A percentile compares a stretch with the other conserved stretches of the same genome.
Conservation (phyloP, 257 asterid species). For the Striga asiatica region DNA sequence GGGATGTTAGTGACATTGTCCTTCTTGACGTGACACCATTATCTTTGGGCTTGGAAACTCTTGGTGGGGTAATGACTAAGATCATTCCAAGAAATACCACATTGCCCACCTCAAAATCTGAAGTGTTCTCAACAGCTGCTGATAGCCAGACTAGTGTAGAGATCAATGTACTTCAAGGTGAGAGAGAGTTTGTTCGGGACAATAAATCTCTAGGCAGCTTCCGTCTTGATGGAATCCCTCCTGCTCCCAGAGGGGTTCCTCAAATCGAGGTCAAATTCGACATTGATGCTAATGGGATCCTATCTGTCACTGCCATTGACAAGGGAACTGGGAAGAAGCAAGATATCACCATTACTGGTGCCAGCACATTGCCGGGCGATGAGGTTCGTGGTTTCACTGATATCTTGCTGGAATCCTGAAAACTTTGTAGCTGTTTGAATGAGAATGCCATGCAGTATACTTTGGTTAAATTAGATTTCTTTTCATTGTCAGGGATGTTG, state of each 20-base stretch:
- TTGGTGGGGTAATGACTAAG: slow-evolving; percentile 89
- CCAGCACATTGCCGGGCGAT: slow-evolving; percentile 76
- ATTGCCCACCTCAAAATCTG: slow-evolving; percentile 77
- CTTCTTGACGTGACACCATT: slow-evolving; percentile 76
- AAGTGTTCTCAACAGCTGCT: slow-evolving; percentile 87
- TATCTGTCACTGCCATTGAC: slow-evolving; percentile 68
- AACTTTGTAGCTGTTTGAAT: too few relatives aligned
- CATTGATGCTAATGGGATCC: slow-evolving; percentile 82
- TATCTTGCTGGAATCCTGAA: background rate
- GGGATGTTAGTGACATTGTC: slow-evolving; percentile 82
- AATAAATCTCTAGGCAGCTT: slow-evolving; percentile 83
- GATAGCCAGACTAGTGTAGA: slow-evolving; percentile 91
- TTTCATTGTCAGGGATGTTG: too few relatives aligned
- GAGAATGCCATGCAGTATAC: too few relatives aligned
- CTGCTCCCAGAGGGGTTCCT: slow-evolving; percentile 89
- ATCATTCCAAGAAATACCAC: slow-evolving; percentile 77
- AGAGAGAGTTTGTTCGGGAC: slow-evolving; percentile 81
- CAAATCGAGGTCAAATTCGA: slow-evolving; percentile 85
- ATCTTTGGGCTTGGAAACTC: slow-evolving; percentile 80
- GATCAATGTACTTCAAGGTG: slow-evolving; percentile 83
- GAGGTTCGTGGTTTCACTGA: slow-evolving; percentile 35
- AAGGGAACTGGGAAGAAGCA: slow-evolving; percentile 86
- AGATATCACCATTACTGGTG: slow-evolving; percentile 86
- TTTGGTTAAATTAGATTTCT: too few relatives aligned
- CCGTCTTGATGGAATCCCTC: slow-evolving; percentile 85